Conservation (phyloP, 1,139 yeast genomes). For the Sugiyamaella castrensis region DNA sequence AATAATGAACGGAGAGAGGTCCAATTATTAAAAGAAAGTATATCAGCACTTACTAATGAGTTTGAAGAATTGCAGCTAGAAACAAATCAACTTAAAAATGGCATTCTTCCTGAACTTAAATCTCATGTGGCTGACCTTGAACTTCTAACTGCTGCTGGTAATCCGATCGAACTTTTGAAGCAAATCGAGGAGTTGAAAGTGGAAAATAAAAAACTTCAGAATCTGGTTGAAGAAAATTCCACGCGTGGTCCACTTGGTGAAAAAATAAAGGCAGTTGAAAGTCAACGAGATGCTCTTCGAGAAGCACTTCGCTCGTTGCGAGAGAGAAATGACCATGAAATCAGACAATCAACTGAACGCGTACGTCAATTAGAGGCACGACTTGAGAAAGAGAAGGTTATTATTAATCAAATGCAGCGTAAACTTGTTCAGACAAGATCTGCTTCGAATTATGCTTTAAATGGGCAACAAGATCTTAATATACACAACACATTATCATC, state of each 20-base stretch:
- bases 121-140: constrained; percentile 32
- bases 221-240: constrained; percentile 33
- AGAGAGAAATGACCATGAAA: constrained; percentile 40
- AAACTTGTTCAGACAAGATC: constrained; percentile 29
- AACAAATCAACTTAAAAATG: constrained; percentile 36
- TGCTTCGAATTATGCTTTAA: constrained; percentile 15
- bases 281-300: constrained; percentile 45
- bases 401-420: constrained; percentile 30
- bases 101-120: constrained; percentile 31
- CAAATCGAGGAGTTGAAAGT: constrained; percentile 36
- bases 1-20: constrained; percentile 29
- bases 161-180: constrained; percentile 33
- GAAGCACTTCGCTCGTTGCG: constrained; percentile 40
- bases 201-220: constrained; percentile 36
- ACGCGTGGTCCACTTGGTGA: constrained; percentile 37
- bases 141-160: constrained; percentile 33
- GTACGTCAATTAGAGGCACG: constrained; percentile 33
- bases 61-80: constrained; percentile 34
- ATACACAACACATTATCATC: constrained; percentile 10
- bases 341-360: constrained; percentile 33
- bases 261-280: constrained; percentile 37
- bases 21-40: constrained; percentile 22
- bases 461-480: constrained; percentile 4
- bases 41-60: constrained; percentile 27
- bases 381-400: constrained; percentile 31